Evolutionary conservation across 2,329 filamentous ascomycete genomes (phyloP).

Genomic region (Diaporthe velutina): DNA sequence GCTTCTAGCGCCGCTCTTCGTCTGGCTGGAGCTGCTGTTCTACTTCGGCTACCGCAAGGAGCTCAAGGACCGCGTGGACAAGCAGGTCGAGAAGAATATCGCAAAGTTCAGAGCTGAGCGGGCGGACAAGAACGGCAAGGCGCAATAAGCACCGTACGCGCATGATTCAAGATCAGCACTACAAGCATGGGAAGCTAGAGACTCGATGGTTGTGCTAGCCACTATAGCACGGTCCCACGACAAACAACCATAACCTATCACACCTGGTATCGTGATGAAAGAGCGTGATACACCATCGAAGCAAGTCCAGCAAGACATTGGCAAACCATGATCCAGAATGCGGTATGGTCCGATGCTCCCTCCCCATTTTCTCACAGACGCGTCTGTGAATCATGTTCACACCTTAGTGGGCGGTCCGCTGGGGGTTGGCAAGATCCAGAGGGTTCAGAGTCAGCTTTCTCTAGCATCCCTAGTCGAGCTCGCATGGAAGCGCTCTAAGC

Average conservation of each 20-base stretch:
- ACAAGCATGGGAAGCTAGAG: not conserved
- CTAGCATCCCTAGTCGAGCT: not conserved
- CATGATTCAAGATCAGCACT: no score
- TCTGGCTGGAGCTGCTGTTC: constrained; percentile 96
- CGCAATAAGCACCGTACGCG: constrained; percentile 52
- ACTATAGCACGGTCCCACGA: not conserved
- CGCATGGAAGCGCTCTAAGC: not conserved
- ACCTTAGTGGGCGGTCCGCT: not conserved
- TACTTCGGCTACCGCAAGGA: constrained; percentile 90
- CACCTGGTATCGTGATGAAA: no score
- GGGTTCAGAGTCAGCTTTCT: not conserved
- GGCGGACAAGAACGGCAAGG: constrained; percentile 62
- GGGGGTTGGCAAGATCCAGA: no score
- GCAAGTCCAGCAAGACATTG: not conserved
- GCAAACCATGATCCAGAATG: not conserved
- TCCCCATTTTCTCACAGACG: not conserved
- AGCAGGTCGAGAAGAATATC: constrained; percentile 81
- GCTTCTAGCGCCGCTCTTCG: constrained; percentile 94
- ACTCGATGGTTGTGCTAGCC: not conserved
- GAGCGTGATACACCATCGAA: not conserved
- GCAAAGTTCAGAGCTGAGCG: constrained; percentile 77
- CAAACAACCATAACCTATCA: not conserved
- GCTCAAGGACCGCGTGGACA: constrained; percentile 83
- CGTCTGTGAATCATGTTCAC: not conserved
- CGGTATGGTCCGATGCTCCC: not conserved